A percentile compares a stretch with the other conserved stretches of the same genome.
These are phyloP conservation scores for Starmerella lactis-condensi DNA, from an alignment of 805 yeast species.

Conservation along the genomic window DNA sequence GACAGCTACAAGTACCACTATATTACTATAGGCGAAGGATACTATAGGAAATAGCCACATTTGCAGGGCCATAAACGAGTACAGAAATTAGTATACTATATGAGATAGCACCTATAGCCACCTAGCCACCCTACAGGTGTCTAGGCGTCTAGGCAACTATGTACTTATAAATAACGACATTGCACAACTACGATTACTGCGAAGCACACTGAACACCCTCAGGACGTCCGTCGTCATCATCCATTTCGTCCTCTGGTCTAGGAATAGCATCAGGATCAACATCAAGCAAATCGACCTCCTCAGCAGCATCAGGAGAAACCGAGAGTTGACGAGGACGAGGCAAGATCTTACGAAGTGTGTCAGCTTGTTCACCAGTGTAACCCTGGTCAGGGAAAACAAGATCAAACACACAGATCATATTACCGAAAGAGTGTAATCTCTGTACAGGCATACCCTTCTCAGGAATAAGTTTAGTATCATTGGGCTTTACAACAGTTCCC, in stretches of 20 bases:
- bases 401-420: slow-evolving; percentile 67
- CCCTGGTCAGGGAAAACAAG: slow-evolving; percentile 70
- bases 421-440: slow-evolving; percentile 76
- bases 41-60: too few species aligned
- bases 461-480: slow-evolving; percentile 57
- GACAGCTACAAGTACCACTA: too few species aligned
- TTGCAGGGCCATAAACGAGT: too few species aligned
- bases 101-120: too few species aligned
- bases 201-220: slow-evolving; percentile 86
- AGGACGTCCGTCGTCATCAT: slow-evolving; percentile 38
- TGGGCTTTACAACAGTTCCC: slow-evolving; percentile 87
- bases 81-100: too few species aligned
- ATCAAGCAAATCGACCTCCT: slow-evolving; percentile 50
- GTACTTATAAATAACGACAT: neutral
- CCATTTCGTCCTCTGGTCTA: slow-evolving; percentile 22
- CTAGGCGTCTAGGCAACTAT: too few species aligned
- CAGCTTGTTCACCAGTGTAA: slow-evolving; percentile 49
- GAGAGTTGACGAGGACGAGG: slow-evolving; percentile 53
- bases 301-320: slow-evolving; percentile 27
- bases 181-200: slow-evolving; percentile 40
- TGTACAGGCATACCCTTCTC: slow-evolving; percentile 96
- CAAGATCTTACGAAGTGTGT: slow-evolving; percentile 52
- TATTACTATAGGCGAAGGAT: too few species aligned
- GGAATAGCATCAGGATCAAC: slow-evolving; percentile 47
- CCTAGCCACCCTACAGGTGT: too few species aligned